A percentile compares a stretch with the other conserved stretches of the same genome.
Conservation (phyloP, 2,329 filamentous ascomycete species). For the Epichloe uncinata region DNA sequence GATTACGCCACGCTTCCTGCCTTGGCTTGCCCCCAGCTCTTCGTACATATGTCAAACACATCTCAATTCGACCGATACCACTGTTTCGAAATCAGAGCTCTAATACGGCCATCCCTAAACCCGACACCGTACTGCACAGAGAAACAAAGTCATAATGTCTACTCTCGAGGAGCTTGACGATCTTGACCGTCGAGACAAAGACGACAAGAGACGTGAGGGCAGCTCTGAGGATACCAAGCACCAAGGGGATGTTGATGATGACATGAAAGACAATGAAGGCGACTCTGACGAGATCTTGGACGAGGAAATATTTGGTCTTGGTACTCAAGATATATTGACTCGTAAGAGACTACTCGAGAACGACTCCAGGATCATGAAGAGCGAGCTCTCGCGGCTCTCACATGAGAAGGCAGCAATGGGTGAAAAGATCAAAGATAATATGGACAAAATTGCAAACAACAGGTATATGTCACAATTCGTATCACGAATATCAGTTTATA, state of each 20-base stretch:
- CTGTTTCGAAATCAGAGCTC: not conserved
- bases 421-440: constrained; percentile 98
- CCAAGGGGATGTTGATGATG: constrained; percentile 54
- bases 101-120: not conserved
- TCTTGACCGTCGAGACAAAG: constrained; percentile 66
- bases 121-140: not conserved
- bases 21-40: not conserved
- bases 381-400: constrained; percentile 83
- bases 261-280: constrained; percentile 73
- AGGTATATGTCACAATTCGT: constrained; percentile 41
- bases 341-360: constrained; percentile 89
- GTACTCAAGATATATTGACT: constrained; percentile 88
- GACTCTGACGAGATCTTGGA: constrained; percentile 75
- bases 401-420: constrained; percentile 95
- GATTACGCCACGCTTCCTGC: constrained; percentile 12
- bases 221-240: constrained; percentile 22
- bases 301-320: constrained; percentile 82
- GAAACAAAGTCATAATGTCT: constrained; percentile 46
- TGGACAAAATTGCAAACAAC: constrained; percentile 99
- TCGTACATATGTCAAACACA: not conserved
- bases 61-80: not conserved
- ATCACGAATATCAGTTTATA: not conserved
- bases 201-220: constrained; percentile 43
- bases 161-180: constrained; percentile 88
- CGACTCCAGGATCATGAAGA: constrained; percentile 96